Conservation (phyloP, 768 basidiomycete species). For the Naganishia randhawae region DNA sequence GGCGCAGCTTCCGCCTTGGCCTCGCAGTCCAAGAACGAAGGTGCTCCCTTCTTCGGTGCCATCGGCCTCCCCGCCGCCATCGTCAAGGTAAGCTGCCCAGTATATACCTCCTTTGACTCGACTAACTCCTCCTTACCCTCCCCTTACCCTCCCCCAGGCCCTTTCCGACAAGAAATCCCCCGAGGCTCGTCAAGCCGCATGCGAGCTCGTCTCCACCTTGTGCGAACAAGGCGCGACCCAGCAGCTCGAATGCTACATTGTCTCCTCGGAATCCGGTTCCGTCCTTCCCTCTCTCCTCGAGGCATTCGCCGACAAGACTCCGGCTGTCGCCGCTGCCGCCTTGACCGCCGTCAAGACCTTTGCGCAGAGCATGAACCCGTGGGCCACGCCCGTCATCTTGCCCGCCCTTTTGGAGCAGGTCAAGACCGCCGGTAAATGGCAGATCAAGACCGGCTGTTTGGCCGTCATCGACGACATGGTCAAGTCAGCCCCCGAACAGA, state of each 20-base stretch:
- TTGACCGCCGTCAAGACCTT: constrained; percentile 75
- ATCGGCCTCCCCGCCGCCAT: constrained; percentile 68
- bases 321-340: constrained; percentile 77
- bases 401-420: constrained; percentile 86
- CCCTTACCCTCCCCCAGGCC: constrained; percentile 53
- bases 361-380: constrained; percentile 76
- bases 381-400: constrained; percentile 77
- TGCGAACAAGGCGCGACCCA: constrained; percentile 66
- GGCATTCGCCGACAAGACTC: constrained; percentile 90
- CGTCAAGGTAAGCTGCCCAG: constrained; percentile 56
- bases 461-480: constrained; percentile 81
- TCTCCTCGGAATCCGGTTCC: constrained; percentile 64
- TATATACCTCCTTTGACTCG: not conserved
- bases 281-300: constrained; percentile 83
- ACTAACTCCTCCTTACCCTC: not conserved
- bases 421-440: constrained; percentile 96
- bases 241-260: constrained; percentile 82
- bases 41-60: constrained; percentile 69
- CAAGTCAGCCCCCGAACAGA: constrained; percentile 72
- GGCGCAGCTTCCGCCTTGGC: constrained; percentile 67
- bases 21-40: constrained; percentile 74
- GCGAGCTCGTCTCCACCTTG: constrained; percentile 64
- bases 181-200: constrained; percentile 83
- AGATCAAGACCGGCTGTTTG: constrained; percentile 85
- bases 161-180: constrained; percentile 93